Percentiles rank a stretch among this genome's conserved stretches.
Conservation (phyloP, 306 rosid species). For the Acmispon strigosus region DNA sequence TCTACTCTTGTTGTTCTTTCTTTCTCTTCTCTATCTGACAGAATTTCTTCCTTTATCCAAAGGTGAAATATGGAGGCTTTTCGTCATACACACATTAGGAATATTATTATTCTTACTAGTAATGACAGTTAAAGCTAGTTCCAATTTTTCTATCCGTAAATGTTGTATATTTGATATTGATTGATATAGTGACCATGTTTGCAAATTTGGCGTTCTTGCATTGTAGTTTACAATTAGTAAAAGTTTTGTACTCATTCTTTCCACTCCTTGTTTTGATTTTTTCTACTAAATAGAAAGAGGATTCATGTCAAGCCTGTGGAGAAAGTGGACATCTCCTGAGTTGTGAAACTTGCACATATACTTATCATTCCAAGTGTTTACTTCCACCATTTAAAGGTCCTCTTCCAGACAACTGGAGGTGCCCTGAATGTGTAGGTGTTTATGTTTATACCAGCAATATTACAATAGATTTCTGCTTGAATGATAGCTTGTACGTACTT, state of each 20-base stretch:
- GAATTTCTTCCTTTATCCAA: background rate
- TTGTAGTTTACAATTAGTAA: background rate
- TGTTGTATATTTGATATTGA: background rate
- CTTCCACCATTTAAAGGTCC: slow-evolving; percentile 74
- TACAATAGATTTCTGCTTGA: slow-evolving; percentile 8
- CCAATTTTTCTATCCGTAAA: background rate
- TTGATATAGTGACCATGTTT: slow-evolving; percentile 11
- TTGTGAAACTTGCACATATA: slow-evolving; percentile 84
- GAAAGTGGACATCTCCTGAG: slow-evolving; percentile 67
- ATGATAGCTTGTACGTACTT: slow-evolving; percentile 14
- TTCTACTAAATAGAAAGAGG: slow-evolving; percentile 55
- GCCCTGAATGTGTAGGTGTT: slow-evolving; percentile 94
- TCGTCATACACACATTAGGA: background rate
- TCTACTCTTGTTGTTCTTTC: background rate
- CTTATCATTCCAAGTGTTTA: slow-evolving; percentile 81
- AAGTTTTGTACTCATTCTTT: background rate
- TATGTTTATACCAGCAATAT: slow-evolving; percentile 5
- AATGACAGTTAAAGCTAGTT: background rate
- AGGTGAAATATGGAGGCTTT: background rate
- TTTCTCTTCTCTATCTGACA: background rate
- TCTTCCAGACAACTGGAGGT: slow-evolving; percentile 67
- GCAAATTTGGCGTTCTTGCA: slow-evolving; percentile 9
- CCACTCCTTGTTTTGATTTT: background rate
- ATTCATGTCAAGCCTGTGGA: slow-evolving; percentile 93
- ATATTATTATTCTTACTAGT: background rate